These are phyloP conservation scores for Leptoxyphium fumago DNA, from an alignment of 2,329 filamentous ascomycete genomes.

Conservation along the genomic window DNA sequence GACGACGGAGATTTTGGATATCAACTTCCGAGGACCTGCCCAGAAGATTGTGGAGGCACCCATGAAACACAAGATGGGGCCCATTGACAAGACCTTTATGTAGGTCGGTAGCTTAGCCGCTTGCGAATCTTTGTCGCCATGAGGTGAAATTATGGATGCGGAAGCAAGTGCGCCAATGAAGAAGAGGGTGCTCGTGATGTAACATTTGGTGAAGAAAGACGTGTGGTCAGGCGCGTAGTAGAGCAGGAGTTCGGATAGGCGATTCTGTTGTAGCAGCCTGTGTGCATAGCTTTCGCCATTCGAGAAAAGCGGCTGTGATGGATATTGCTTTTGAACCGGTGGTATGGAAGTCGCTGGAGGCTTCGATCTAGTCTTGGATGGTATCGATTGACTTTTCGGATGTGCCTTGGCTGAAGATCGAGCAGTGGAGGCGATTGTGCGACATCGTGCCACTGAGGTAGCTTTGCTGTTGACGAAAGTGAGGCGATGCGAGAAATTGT, in stretches of 20 bases:
- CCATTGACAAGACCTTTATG: background rate
- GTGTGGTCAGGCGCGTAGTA: conserved; percentile 12
- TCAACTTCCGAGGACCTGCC: background rate
- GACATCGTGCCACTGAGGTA: too few species aligned
- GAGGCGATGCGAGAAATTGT: too few species aligned
- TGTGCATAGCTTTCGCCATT: background rate
- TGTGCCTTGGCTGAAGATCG: too few species aligned
- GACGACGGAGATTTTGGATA: background rate
- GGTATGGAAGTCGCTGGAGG: too few species aligned
- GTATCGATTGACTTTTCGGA: too few species aligned
- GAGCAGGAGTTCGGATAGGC: conserved; percentile 6
- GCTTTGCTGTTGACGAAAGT: too few species aligned
- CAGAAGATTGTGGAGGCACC: background rate
- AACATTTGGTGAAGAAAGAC: conserved; percentile 9
- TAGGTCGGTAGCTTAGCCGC: background rate
- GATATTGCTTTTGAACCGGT: background rate
- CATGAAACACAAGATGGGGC: background rate
- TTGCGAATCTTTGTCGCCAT: background rate
- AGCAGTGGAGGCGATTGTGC: too few species aligned
- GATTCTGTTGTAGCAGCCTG: background rate
- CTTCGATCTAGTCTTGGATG: too few species aligned
- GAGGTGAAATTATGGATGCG: background rate
- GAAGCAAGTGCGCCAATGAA: conserved; percentile 4
- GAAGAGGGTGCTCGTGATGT: conserved; percentile 7
- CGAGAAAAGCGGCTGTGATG: background rate